Base-by-base conservation (phyloP, 139 green algal genomes). In the Haematococcus sp. region DNA sequence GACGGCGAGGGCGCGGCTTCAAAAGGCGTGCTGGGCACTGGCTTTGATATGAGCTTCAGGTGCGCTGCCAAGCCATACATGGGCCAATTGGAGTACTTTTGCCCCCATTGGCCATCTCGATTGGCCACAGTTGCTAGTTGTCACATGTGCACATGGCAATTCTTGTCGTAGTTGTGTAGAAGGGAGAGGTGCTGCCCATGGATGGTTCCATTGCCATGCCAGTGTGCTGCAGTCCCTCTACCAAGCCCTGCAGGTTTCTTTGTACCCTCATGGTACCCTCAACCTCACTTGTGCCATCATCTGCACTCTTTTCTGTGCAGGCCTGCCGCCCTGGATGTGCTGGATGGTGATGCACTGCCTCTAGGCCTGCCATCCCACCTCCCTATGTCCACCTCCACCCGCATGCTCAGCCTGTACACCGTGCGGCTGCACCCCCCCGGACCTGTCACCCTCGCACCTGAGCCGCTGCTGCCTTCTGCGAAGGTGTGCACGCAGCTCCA, bases 311-410 rank as follows among this genome's bases (percentile, higher is more conserved):
- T 49, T 11, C 7, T 11, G 7, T 11, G 11, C 40, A 49, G 68
- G 20, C 75, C 75, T 2, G 59, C 75, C 25, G 60, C 59, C 19
- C 34, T 46, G 1, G 76, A 76, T 1, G 63, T 74, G 44, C 35
- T 81, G 28, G 76, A 81, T n/a, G 63, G 49, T 4, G 34, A 74
- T 43, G 67, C 76, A 13, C 58, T 76, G 27, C 59, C 68, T 0
- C 33, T 81, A 31, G 75, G 75, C 33, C 44, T 76, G 68, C 75
- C 75, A 28, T 49, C 68, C n/a, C 49, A 30, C 43, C 67, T 81
- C 68, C 75, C 75, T 5, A 68, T 68, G 61, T n/a, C 31, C 11
- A 51, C 32, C 2, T 52, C 31, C 61, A 13, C 13, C 27, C 61
- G 31, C 32, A 51, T 68, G 61, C 32, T 51, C 2, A 27, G 15